Evolutionary conservation across 192 early-diverging fungal genomes (phyloP).

Genomic region (Backusella luteola): DNA sequence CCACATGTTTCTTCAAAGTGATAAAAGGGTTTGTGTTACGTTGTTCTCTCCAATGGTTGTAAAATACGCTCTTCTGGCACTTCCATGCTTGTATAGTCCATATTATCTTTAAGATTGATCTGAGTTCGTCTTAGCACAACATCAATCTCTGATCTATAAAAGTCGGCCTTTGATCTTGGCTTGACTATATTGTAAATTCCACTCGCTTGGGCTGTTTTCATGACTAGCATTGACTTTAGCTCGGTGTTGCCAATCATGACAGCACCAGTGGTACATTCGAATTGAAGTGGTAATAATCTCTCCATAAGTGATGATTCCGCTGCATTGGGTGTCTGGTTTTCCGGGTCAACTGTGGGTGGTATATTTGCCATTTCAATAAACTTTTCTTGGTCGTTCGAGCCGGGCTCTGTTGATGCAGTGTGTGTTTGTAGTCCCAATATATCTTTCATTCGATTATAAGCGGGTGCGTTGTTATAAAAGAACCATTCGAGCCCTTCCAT

Average conservation of each 20-base stretch:
- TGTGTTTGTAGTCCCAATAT: slow-evolving; percentile 40
- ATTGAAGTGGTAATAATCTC: slow-evolving; percentile 63
- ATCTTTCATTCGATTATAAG: slow-evolving; percentile 58
- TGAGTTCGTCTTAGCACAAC: slow-evolving; percentile 51
- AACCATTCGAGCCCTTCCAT: slow-evolving; percentile 80
- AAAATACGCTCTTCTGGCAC: slow-evolving; percentile 14
- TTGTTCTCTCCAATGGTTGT: neutral
- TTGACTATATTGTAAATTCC: slow-evolving; percentile 56
- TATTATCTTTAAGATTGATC: slow-evolving; percentile 56
- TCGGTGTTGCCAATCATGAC: slow-evolving; percentile 72
- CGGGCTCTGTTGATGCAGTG: neutral
- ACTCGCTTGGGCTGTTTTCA: slow-evolving; percentile 53
- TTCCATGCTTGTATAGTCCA: slow-evolving; percentile 53
- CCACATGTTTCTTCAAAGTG: neutral
- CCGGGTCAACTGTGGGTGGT: slow-evolving; percentile 34
- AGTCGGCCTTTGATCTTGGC: slow-evolving; percentile 55
- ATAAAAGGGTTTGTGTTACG: neutral
- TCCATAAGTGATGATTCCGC: slow-evolving; percentile 44
- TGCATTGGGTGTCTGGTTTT: slow-evolving; percentile 26
- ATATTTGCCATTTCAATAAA: neutral
- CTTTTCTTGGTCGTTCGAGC: neutral
- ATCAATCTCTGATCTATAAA: slow-evolving; percentile 56
- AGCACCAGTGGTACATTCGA: slow-evolving; percentile 62
- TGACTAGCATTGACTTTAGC: slow-evolving; percentile 57
- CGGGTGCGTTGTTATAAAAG: slow-evolving; percentile 74